Evolutionary conservation across 805 yeast genomes (phyloP), one percentile per base, ranked within the genome.

Genomic region (Wickerhamia fluorescens): DNA sequence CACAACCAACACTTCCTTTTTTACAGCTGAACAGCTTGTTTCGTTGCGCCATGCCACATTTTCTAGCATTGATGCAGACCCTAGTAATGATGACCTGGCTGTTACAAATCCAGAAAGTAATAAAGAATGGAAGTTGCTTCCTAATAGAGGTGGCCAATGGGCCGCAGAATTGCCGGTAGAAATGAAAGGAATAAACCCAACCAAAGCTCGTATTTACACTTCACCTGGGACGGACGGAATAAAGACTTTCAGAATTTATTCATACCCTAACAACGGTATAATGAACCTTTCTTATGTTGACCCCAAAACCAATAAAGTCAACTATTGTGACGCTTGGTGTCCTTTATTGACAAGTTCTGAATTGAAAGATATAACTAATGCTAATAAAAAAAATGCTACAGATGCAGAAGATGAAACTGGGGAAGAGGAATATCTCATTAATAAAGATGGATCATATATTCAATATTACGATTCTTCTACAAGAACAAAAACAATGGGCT

Each of bases 251-350:
- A 69, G 96, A 44, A 60, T 92, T 5, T 59, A 80, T 22, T 77
- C 95, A 0, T 57, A 69, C 30, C 96, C 96, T 1, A 68, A 87
- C 8, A 71, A 78, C 41, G 85, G 96, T 40, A 89, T 89, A 37
- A 83, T 92, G 95, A 92, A 92, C 51, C 53, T 92, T 39, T 75
- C 94, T 0, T 92, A 87, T 45, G 60, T 82, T 14, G 89, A 89
- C 47, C 94, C 95, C 3, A 36, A 48, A 0, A 68, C 85, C 2
- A 75, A 79, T 27, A 56, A 63, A n/a, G 28, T 68, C 3, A 49
- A 57, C 10, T 58, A 59, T 47, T 92, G 98, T 62, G 95, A 87
- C 52, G 94, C 95, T 1, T 79, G 73, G 70, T 92, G 98, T 54
- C 94, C 96, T 1, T 59, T 89, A 15, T 56, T 68, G 2, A 63